Evolutionary conservation across 2,329 filamentous ascomycete species (phyloP).

Genomic region (Penicillium thymicola): DNA sequence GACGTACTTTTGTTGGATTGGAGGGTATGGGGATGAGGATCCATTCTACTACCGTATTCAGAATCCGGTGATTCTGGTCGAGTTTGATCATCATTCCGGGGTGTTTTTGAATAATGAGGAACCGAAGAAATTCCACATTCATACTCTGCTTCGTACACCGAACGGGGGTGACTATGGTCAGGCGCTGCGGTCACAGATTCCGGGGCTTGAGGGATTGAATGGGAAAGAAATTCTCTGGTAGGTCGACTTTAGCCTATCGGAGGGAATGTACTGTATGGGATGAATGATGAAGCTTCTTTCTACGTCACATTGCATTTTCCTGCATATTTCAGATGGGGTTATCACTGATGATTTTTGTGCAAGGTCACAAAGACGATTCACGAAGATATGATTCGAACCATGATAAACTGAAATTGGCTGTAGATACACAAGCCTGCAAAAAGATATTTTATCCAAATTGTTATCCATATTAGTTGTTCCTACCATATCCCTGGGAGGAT

Average conservation of each 20-base stretch:
- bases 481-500: background rate
- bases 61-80: constrained; percentile 68
- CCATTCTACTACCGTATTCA: constrained; percentile 77
- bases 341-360: constrained; percentile 6
- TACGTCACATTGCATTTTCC: background rate
- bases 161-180: constrained; percentile 75
- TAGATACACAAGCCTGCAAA: background rate
- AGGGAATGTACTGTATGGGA: constrained; percentile 14
- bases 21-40: constrained; percentile 62
- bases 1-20: constrained; percentile 77
- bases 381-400: constrained; percentile 14
- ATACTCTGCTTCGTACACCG: constrained; percentile 68
- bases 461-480: constrained; percentile 11
- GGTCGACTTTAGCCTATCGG: constrained; percentile 2
- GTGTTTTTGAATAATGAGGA: constrained; percentile 72
- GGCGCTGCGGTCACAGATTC: constrained; percentile 44
- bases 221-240: constrained; percentile 39
- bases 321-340: background rate
- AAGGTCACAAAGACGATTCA: constrained; percentile 9
- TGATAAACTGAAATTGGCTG: background rate
- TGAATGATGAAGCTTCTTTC: constrained; percentile 1
- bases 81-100: constrained; percentile 78
- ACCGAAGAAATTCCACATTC: constrained; percentile 75
- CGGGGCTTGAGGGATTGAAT: constrained; percentile 34
- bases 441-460: background rate